phyloP scores from a whole-genome alignment of 2,329 filamentous ascomycete genomes.

The Penicillium sp. region DNA sequence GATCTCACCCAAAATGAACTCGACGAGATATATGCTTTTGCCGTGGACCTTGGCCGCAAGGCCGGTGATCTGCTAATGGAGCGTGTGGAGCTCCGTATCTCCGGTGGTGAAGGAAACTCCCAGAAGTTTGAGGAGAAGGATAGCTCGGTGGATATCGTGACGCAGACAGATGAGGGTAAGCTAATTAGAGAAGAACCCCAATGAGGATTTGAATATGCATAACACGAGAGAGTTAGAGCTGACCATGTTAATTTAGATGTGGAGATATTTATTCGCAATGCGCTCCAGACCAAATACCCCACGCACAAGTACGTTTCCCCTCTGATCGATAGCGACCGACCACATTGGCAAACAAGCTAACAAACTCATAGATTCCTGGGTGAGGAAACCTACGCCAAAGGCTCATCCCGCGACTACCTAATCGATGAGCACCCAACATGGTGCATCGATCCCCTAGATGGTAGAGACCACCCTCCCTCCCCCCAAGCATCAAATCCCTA shows the following conservation, averaged over 20 bases:
- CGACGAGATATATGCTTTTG: conserved; percentile 68
- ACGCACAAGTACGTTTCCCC: conserved; percentile 60
- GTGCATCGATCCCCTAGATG: conserved; percentile 76
- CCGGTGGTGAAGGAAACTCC: conserved; percentile 34
- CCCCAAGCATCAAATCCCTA: not conserved
- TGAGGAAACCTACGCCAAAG: conserved; percentile 73
- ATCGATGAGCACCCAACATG: conserved; percentile 67
- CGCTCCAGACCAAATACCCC: conserved; percentile 63
- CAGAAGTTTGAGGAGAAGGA: conserved; percentile 65
- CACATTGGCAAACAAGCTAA: not conserved
- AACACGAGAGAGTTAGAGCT: conserved; percentile 1
- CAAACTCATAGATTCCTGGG: conserved; percentile 64
- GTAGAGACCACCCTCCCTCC: conserved; percentile 33
- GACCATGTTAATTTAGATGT: conserved; percentile 56
- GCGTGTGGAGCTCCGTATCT: conserved; percentile 59
- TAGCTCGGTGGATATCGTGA: conserved; percentile 75
- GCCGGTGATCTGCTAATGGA: conserved; percentile 68
- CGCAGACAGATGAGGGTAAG: conserved; percentile 70
- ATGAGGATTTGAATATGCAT: not conserved
- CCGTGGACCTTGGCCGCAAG: conserved; percentile 68
- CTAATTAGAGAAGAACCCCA: not conserved
- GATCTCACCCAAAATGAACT: conserved; percentile 50
- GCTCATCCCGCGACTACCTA: conserved; percentile 67
- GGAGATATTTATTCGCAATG: conserved; percentile 66
- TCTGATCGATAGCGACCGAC: not conserved